Evolutionary conservation across 257 asterid species (phyloP), one percentile per base, ranked within the genome.

Genomic region (Striga asiatica): DNA sequence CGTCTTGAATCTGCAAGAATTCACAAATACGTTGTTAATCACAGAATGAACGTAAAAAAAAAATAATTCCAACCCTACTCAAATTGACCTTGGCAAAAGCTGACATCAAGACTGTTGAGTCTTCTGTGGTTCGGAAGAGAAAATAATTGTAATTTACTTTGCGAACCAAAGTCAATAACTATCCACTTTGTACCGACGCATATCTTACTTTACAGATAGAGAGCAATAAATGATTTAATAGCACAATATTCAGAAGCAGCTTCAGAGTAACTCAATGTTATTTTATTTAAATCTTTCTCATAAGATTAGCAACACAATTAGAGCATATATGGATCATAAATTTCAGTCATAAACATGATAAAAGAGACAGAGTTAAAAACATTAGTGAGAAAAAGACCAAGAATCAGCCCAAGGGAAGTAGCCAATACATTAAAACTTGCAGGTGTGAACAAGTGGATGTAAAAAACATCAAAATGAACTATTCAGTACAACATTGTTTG

Each of bases 1-100:
- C 83, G 3, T 85, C 93, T 78, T 81, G 95, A 71, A 79, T 67
- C 95, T 89, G 78, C 68, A 50, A 52, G 57, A 50, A 52, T n/a
- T 32, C 65, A 70, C 45, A 19, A 12, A 24, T 25, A 50, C 22
- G 5, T 41, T 37, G 32, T 70, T 51, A 58, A 17, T 31, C 49
- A 59, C 54, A 2, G 22, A 10, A 35, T 10, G 12, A 11, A 38
- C n/a, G 2, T 8, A 10, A 21, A 13, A 39, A 37, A 49, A 32
- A 31, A 21, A 16, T 16, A 16, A 37, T 24, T 21, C 8, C 6
- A 23, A 17, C 35, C 49, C 4, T 13, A n/a, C n/a, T 12, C 47
- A 6, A 43, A 34, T 10, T 22, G 29, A 43, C 12, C 32, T 27
- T 27, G 32, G 46, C 21, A 41, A 31, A 54, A 16, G 50, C 27